phyloP scores from a whole-genome alignment of 108 stramenopile genomes.

The Nitzschia sp. region DNA sequence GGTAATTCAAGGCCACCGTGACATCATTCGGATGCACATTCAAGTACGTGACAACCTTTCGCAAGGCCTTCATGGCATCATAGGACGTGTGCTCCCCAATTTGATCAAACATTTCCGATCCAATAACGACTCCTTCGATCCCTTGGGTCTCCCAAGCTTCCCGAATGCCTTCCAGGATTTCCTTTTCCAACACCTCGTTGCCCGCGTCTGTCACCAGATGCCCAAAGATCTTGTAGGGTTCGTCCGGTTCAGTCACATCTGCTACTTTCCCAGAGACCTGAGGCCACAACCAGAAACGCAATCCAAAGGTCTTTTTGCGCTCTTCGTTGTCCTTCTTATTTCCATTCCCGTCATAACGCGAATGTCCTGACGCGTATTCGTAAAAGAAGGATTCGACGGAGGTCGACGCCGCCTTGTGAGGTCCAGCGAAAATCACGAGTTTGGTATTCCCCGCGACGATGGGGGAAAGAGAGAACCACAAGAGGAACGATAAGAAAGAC shows the following conservation, averaged over 20 bases:
- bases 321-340: background rate
- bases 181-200: background rate
- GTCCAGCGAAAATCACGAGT: conserved; percentile 30
- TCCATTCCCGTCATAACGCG: background rate
- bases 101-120: conserved; percentile 35
- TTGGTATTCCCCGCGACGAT: background rate
- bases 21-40: conserved; percentile 16
- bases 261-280: background rate
- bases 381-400: conserved; percentile 18
- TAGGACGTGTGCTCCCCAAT: conserved; percentile 4
- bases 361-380: conserved; percentile 1
- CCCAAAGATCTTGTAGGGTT: conserved; percentile 23
- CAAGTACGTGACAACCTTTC: conserved; percentile 11
- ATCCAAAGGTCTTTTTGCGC: conserved; percentile 2
- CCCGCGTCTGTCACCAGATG: conserved; percentile 10
- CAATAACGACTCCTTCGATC: conserved; percentile 19
- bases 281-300: conserved; percentile 12
- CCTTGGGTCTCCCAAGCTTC: conserved; percentile 5
- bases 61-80: conserved; percentile 16
- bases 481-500: background rate
- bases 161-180: conserved; percentile 27
- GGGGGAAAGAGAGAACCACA: background rate
- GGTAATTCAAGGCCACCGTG: conserved; percentile 37
- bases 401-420: conserved; percentile 20
- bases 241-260: background rate